These are phyloP conservation scores for Albizia julibrissin DNA, from an alignment of 306 rosid species.

Conservation along the genomic window DNA sequence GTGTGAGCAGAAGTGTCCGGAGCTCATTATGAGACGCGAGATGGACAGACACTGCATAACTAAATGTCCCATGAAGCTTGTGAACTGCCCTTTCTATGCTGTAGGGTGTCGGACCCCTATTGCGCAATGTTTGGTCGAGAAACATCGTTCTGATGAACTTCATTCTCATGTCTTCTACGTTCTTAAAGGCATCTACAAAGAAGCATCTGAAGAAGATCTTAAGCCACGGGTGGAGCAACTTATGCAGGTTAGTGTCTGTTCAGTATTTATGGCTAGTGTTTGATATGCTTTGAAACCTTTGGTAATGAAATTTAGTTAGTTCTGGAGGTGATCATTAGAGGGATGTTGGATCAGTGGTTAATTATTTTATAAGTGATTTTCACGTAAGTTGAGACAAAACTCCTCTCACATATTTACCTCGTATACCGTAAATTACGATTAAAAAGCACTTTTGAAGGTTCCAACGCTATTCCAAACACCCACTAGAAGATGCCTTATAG, in stretches of 20 bases:
- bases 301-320: neutral
- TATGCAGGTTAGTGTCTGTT: slow-evolving; percentile 52
- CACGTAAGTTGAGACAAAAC: no score
- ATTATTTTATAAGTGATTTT: no score
- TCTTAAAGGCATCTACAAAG: slow-evolving; percentile 61
- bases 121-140: slow-evolving; percentile 54
- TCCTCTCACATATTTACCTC: no score
- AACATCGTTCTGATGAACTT: slow-evolving; percentile 54
- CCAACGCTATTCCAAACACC: no score
- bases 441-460: no score
- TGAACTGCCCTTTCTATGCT: slow-evolving; percentile 76
- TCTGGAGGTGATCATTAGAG: neutral
- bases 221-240: slow-evolving; percentile 56
- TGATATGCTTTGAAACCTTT: neutral
- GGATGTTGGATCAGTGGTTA: no score
- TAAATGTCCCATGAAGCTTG: slow-evolving; percentile 84
- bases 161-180: slow-evolving; percentile 57
- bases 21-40: slow-evolving; percentile 66
- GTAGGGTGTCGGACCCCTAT: slow-evolving; percentile 70
- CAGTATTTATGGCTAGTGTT: neutral
- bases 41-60: slow-evolving; percentile 95
- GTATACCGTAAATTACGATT: no score
- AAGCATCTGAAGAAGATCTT: slow-evolving; percentile 56
- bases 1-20: slow-evolving; percentile 80
- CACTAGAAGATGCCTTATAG: neutral